phyloP scores from a whole-genome alignment of 345 rosid species.

The Salix viminalis region DNA sequence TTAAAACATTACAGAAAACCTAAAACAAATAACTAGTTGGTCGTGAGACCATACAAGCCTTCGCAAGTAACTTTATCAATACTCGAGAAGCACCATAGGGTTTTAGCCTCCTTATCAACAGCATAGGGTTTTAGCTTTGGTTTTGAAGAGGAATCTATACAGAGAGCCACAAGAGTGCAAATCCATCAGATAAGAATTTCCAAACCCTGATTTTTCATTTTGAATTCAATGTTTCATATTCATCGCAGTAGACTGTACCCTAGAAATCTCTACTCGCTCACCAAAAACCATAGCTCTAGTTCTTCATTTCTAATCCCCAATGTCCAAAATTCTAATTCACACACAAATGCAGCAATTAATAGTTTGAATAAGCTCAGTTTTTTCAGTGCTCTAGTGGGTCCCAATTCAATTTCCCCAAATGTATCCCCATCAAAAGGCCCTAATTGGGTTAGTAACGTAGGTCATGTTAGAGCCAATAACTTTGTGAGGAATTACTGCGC shows the following conservation, averaged over 20 bases:
- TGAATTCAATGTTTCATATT: slow-evolving; percentile 13
- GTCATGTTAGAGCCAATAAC: background rate
- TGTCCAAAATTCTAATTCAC: slow-evolving; percentile 17
- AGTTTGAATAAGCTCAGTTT: slow-evolving; percentile 14
- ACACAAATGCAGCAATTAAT: slow-evolving; percentile 5
- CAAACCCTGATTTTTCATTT: background rate
- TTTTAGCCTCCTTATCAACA: background rate
- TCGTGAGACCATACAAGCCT: background rate
- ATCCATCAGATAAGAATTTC: slow-evolving; percentile 9
- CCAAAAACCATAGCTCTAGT: slow-evolving; percentile 24
- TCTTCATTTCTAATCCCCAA: slow-evolving; percentile 18
- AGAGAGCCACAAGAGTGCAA: background rate
- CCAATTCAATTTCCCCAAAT: slow-evolving; percentile 17
- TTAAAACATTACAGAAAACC: background rate
- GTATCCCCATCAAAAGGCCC: slow-evolving; percentile 17
- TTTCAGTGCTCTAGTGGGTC: slow-evolving; percentile 18
- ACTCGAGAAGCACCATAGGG: background rate
- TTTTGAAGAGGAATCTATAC: background rate
- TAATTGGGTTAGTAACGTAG: background rate
- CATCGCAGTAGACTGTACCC: slow-evolving; percentile 20
- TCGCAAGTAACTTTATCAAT: background rate
- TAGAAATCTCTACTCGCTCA: slow-evolving; percentile 33
- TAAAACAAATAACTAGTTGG: background rate
- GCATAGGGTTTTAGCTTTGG: background rate
- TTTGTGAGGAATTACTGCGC: slow-evolving; percentile 49